Conservation (phyloP, 345 rosid genomes). For the Melaleuca quinquenervia region DNA sequence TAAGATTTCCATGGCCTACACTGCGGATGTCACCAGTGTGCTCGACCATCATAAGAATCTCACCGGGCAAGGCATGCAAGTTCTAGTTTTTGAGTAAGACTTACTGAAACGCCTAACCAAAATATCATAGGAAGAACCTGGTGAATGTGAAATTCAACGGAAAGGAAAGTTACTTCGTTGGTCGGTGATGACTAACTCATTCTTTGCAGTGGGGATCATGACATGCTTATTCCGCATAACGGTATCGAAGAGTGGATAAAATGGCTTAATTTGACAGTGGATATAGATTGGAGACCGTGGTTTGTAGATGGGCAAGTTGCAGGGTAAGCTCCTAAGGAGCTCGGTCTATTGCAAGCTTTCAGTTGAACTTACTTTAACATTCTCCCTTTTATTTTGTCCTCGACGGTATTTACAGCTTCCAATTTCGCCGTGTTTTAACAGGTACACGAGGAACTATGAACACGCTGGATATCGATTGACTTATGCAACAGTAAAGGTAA, state of each 20-base stretch:
- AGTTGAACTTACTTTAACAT: background rate
- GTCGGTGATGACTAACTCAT: background rate
- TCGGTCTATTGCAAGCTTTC: fast-evolving
- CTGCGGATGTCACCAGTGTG: background rate
- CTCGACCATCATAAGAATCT: constrained; percentile 8
- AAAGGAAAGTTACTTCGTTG: background rate
- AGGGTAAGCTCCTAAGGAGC: constrained; percentile 9
- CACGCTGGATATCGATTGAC: constrained; percentile 6
- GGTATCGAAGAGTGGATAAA: constrained; percentile 19
- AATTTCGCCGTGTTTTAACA: background rate
- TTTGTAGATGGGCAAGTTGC: constrained; percentile 17
- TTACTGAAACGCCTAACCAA: background rate
- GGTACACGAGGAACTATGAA: constrained; percentile 5
- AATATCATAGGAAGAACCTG: background rate
- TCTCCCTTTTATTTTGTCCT: background rate
- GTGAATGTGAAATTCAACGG: background rate
- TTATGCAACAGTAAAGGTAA: constrained; percentile 8
- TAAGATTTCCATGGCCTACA: constrained; percentile 9
- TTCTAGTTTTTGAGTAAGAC: constrained; percentile 9
- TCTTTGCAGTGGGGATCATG: constrained; percentile 21
- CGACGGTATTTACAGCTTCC: background rate
- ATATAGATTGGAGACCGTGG: constrained; percentile 19
- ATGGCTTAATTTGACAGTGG: constrained; percentile 9
- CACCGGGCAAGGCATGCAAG: constrained; percentile 4
- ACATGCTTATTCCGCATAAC: constrained; percentile 15